Evolutionary conservation across 148 eudicot genomes (phyloP).

Genomic region (Limonium bicolor): DNA sequence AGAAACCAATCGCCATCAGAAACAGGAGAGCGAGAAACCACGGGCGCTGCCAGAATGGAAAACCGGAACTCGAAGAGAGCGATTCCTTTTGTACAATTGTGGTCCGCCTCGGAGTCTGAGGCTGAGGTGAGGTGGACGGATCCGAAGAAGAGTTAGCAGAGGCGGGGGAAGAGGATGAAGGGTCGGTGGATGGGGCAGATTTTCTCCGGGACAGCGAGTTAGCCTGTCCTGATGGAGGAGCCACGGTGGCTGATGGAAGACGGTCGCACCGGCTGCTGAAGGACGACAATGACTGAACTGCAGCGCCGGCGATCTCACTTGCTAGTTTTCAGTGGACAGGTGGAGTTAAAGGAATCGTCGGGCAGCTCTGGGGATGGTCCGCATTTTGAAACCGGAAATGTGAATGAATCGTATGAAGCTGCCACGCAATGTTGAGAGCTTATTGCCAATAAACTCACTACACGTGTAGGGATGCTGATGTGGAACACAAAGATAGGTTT

Average conservation of each 20-base stretch:
- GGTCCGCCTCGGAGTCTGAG: slow-evolving; percentile 3
- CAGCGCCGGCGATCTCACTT: background rate
- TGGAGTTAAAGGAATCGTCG: background rate
- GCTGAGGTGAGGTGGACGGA: background rate
- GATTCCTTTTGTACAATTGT: slow-evolving; percentile 2
- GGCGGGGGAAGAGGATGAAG: too few species aligned
- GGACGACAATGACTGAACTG: background rate
- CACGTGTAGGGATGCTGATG: background rate
- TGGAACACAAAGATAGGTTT: background rate
- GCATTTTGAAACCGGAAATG: background rate
- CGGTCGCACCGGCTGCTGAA: too few species aligned
- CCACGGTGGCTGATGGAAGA: slow-evolving; percentile 5
- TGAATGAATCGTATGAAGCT: too few species aligned
- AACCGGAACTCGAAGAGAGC: background rate
- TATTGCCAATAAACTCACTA: background rate
- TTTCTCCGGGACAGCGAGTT: slow-evolving; percentile 7
- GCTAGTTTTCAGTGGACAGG: slow-evolving; percentile 1
- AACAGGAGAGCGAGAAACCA: slow-evolving; percentile 5
- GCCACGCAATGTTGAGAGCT: background rate
- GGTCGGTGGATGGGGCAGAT: background rate
- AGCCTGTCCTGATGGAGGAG: background rate
- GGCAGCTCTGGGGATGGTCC: background rate
- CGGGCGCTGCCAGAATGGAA: slow-evolving; percentile 3
- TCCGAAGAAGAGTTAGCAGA: background rate
- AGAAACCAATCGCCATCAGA: slow-evolving; percentile 6